A percentile compares a stretch with the other conserved stretches of the same genome.
Conservation (phyloP, 768 basidiomycete species). For the Tylopilus vinaceipallidus region DNA sequence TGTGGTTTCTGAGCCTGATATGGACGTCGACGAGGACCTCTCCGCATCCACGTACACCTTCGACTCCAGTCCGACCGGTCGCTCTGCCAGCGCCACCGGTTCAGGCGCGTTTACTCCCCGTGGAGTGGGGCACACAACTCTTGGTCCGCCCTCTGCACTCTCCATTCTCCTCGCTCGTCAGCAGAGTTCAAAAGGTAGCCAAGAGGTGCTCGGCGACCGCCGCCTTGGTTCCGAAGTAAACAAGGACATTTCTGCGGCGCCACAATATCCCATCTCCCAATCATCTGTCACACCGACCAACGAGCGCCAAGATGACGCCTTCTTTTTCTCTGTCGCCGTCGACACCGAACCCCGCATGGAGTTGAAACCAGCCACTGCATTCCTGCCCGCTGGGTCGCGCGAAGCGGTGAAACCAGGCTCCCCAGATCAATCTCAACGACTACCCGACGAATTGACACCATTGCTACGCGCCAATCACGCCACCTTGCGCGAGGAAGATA, state of each 20-base stretch:
- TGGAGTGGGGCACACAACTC: constrained; percentile 16
- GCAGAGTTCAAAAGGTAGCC: constrained; percentile 3
- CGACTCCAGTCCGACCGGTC: constrained; percentile 16
- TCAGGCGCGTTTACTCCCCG: constrained; percentile 25
- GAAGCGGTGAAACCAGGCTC: neutral
- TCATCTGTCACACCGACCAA: constrained; percentile 23
- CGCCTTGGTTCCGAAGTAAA: neutral
- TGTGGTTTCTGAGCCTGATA: constrained; percentile 20
- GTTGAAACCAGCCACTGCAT: neutral
- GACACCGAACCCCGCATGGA: neutral
- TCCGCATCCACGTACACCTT: constrained; percentile 30
- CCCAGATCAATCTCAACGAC: neutral
- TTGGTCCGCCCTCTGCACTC: constrained; percentile 32
- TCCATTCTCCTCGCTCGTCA: constrained; percentile 36
- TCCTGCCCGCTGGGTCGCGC: neutral
- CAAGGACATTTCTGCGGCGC: too few species aligned
- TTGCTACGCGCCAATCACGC: constrained; percentile 16
- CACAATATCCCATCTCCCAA: constrained; percentile 12
- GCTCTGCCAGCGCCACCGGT: constrained; percentile 1
- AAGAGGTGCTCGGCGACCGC: neutral
- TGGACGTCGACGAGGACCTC: constrained; percentile 27
- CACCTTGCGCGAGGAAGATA: constrained; percentile 1
- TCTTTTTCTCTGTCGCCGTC: constrained; percentile 3
- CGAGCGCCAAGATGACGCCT: constrained; percentile 1
- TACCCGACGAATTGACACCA: constrained; percentile 19